These are phyloP conservation scores for Cryptococcus sp. DNA, from an alignment of 1,284 basidiomycete species.

Conservation along the genomic window DNA sequence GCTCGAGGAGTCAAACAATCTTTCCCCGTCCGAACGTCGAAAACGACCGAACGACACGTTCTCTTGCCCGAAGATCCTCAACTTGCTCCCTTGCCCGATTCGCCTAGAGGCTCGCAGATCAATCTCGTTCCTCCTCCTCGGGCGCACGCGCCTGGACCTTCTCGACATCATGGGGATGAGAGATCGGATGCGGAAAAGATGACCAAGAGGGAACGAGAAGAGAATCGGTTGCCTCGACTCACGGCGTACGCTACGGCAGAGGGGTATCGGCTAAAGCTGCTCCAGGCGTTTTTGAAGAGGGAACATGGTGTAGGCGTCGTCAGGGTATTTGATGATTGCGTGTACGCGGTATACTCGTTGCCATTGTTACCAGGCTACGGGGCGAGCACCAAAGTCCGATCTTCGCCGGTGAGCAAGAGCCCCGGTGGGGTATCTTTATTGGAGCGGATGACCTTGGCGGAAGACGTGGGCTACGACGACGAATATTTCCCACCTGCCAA, in stretches of 20 bases:
- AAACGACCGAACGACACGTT: conserved; percentile 87
- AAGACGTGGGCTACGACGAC: conserved; percentile 84
- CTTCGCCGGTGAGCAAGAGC: conserved; percentile 62
- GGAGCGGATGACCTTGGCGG: conserved; percentile 71
- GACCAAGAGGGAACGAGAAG: conserved; percentile 67
- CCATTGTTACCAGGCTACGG: conserved; percentile 89
- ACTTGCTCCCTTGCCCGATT: conserved; percentile 63
- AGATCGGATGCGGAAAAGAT: conserved; percentile 45
- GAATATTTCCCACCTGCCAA: conserved; percentile 58
- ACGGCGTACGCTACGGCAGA: conserved; percentile 86
- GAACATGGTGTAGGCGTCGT: conserved; percentile 84
- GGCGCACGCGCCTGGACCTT: conserved; percentile 1
- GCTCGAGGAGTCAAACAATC: conserved; percentile 36
- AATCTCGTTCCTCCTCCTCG: conserved; percentile 20
- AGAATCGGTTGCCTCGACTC: conserved; percentile 67
- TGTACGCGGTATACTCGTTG: conserved; percentile 87
- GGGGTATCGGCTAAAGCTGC: conserved; percentile 69
- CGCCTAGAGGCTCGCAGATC: conserved; percentile 20
- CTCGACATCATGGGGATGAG: conserved; percentile 26
- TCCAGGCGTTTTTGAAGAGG: conserved; percentile 74
- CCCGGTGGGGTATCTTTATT: conserved; percentile 58
- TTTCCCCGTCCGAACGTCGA: conserved; percentile 68
- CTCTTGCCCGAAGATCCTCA: conserved; percentile 85
- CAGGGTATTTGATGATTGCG: conserved; percentile 84
- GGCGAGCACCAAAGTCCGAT: conserved; percentile 73